Conservation (phyloP, 2,329 filamentous ascomycete species). For the Lecanicillium sp. region DNA sequence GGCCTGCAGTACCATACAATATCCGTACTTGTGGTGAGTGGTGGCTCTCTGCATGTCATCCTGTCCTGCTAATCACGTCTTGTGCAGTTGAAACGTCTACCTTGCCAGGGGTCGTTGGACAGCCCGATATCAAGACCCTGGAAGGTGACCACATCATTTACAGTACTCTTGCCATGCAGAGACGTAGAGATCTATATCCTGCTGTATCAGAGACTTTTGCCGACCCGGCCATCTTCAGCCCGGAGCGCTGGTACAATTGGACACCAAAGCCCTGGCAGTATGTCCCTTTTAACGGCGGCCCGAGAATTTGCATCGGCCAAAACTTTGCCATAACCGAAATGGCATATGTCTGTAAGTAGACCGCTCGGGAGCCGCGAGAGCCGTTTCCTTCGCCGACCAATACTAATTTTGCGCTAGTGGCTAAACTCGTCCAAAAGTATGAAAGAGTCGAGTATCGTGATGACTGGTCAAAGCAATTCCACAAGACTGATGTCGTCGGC, state of each 20-base stretch:
- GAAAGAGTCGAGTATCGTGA: constrained; percentile 41
- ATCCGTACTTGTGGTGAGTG: constrained; percentile 63
- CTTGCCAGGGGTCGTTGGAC: constrained; percentile 62
- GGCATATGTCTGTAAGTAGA: constrained; percentile 12
- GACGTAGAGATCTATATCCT: constrained; percentile 55
- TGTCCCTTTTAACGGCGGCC: constrained; percentile 68
- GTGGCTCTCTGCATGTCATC: constrained; percentile 23
- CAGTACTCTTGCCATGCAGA: constrained; percentile 64
- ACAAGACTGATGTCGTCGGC: constrained; percentile 36
- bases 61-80: background rate
- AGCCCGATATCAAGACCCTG: constrained; percentile 55
- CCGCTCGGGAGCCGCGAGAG: no score
- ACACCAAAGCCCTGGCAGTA: constrained; percentile 62
- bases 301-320: constrained; percentile 69
- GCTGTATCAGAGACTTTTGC: constrained; percentile 34
- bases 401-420: constrained; percentile 21
- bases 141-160: constrained; percentile 61
- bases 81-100: constrained; percentile 32
- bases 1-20: constrained; percentile 74
- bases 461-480: constrained; percentile 34
- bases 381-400: no score
- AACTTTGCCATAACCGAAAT: constrained; percentile 77
- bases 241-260: constrained; percentile 59
- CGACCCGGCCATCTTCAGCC: constrained; percentile 45
- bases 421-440: constrained; percentile 52